Percentiles rank a stretch among this genome's conserved stretches.
Conservation (phyloP, 257 asterid species). For the Perilla frutescens region DNA sequence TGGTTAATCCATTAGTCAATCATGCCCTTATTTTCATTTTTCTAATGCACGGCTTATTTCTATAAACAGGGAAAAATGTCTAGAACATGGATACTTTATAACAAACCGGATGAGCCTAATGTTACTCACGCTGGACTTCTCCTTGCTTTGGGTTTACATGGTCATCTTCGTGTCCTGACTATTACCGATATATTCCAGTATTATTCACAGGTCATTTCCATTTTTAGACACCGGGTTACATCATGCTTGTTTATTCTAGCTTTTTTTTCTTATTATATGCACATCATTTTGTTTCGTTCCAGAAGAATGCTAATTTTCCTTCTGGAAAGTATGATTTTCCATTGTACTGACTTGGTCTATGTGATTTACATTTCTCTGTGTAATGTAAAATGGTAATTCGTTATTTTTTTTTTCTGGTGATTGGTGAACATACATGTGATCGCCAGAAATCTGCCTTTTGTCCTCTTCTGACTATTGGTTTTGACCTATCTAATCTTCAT, state of each 20-base stretch:
- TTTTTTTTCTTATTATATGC: background rate
- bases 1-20: slow-evolving; percentile 12
- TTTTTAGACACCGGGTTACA: slow-evolving; percentile 1
- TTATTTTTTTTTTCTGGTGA: background rate
- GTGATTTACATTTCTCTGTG: slow-evolving; percentile 11
- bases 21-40: slow-evolving; percentile 22
- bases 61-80: slow-evolving; percentile 87
- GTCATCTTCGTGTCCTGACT: slow-evolving; percentile 82
- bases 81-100: slow-evolving; percentile 92
- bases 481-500: too few species aligned
- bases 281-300: slow-evolving; percentile 8
- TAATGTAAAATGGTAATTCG: background rate
- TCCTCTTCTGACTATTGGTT: background rate
- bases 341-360: slow-evolving; percentile 16
- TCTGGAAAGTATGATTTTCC: background rate
- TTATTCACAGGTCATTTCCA: slow-evolving; percentile 70
- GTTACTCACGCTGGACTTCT: slow-evolving; percentile 97
- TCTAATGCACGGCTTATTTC: slow-evolving; percentile 16
- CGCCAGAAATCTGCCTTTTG: too few species aligned
- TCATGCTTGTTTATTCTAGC: slow-evolving; percentile 20
- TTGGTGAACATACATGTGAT: background rate
- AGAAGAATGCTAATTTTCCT: slow-evolving; percentile 20
- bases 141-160: slow-evolving; percentile 96
- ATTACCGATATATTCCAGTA: slow-evolving; percentile 86
- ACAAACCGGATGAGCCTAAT: slow-evolving; percentile 95